phyloP scores from a whole-genome alignment of 177 flowering plant species.

The Vitis hybrid region DNA sequence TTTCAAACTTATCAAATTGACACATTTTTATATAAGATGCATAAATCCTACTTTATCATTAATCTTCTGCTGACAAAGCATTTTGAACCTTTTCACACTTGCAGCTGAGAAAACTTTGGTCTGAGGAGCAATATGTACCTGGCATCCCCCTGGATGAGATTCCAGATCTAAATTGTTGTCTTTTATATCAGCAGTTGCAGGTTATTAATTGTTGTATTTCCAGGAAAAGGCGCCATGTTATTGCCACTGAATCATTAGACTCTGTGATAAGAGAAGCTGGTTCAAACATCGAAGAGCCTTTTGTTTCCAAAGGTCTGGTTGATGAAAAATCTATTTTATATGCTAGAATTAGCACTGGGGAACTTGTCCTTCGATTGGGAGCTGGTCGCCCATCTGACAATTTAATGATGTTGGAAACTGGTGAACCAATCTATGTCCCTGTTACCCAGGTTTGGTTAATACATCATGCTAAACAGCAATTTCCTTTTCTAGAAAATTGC shows the following conservation, averaged over 20 bases:
- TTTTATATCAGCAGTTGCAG: slow-evolving; percentile 85
- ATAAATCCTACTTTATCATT: not conserved
- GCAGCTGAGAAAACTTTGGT: slow-evolving; percentile 91
- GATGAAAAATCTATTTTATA: slow-evolving; percentile 40
- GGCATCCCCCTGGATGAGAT: slow-evolving; percentile 67
- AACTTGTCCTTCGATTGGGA: slow-evolving; percentile 78
- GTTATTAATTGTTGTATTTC: slow-evolving; percentile 93
- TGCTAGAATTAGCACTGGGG: slow-evolving; percentile 67
- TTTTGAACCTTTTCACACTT: slow-evolving; percentile 18
- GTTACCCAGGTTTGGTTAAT: slow-evolving; percentile 69
- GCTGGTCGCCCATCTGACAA: slow-evolving; percentile 54
- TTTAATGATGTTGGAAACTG: slow-evolving; percentile 85
- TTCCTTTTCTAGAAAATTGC: not conserved
- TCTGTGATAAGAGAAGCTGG: slow-evolving; percentile 44
- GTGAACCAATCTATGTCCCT: slow-evolving; percentile 82
- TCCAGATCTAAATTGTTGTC: slow-evolving; percentile 86
- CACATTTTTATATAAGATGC: not conserved
- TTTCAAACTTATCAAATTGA: not conserved
- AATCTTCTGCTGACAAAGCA: slow-evolving; percentile 10
- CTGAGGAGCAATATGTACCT: slow-evolving; percentile 70
- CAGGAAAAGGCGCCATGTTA: slow-evolving; percentile 62
- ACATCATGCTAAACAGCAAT: not conserved
- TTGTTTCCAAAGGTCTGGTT: slow-evolving; percentile 16
- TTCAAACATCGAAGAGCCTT: slow-evolving; percentile 34
- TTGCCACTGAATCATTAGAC: slow-evolving; percentile 69